Conservation (phyloP, 2,329 filamentous ascomycete species). For the Colletotrichum destructivum region DNA sequence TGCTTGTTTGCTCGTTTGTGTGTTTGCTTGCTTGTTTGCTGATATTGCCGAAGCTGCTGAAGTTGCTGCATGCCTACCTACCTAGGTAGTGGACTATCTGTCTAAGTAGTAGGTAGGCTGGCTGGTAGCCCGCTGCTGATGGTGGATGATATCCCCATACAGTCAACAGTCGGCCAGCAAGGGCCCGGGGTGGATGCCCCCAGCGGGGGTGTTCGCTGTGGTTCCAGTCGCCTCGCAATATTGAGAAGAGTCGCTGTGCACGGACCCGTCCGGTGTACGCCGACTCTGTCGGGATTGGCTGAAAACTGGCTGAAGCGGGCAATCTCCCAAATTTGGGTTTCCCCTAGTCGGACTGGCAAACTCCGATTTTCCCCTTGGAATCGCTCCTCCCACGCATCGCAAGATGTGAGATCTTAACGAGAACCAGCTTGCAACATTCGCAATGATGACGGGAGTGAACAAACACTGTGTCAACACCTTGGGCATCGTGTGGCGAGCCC, state of each 20-base stretch:
- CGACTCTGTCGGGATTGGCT: constrained; percentile 35
- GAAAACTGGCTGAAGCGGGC: constrained; percentile 33
- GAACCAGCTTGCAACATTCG: constrained; percentile 2
- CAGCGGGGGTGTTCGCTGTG: constrained; percentile 27
- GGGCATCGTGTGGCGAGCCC: constrained; percentile 31
- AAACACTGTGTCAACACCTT: neutral
- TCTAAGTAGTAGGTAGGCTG: neutral
- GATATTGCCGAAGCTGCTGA: too few species aligned
- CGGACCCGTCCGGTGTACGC: constrained; percentile 28
- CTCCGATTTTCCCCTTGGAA: constrained; percentile 17
- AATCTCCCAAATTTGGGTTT: constrained; percentile 38
- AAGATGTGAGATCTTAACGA: constrained; percentile 10
- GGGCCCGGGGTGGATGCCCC: constrained; percentile 6
- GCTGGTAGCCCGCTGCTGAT: neutral
- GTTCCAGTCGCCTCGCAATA: constrained; percentile 14
- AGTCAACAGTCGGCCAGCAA: constrained; percentile 25
- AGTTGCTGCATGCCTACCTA: constrained; percentile 2
- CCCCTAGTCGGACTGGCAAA: constrained; percentile 14
- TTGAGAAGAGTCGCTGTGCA: constrained; percentile 27
- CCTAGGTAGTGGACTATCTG: too few species aligned
- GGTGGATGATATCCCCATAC: neutral
- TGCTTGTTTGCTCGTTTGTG: neutral
- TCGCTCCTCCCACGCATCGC: constrained; percentile 18
- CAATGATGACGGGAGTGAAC: constrained; percentile 10
- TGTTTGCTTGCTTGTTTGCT: neutral